Percentiles rank a stretch among this genome's conserved stretches.
These are phyloP conservation scores for Sporodiniella umbellata DNA, from an alignment of 371 early-diverging fungal species.

Conservation along the genomic window DNA sequence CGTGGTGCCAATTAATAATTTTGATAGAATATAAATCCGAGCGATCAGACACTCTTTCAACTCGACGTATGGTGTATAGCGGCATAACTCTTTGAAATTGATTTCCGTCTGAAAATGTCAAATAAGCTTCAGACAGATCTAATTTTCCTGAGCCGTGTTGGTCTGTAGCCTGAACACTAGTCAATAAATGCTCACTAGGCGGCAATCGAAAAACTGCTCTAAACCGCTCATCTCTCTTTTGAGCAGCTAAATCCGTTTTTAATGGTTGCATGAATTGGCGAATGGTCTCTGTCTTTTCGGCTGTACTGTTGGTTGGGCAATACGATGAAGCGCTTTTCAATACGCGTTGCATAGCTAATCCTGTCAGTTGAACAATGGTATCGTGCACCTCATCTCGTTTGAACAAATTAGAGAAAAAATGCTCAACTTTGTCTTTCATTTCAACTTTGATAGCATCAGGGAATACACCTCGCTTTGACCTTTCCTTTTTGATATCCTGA, in stretches of 20 bases:
- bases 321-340: constrained; percentile 68
- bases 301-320: not conserved
- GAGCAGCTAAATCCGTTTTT: constrained; percentile 57
- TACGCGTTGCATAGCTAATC: constrained; percentile 83
- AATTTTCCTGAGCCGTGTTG: constrained; percentile 56
- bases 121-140: constrained; percentile 79
- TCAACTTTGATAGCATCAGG: constrained; percentile 84
- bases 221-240: constrained; percentile 78
- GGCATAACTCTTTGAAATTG: constrained; percentile 75
- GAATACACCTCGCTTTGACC: constrained; percentile 86
- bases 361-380: constrained; percentile 85
- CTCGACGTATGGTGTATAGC: constrained; percentile 84
- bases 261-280: constrained; percentile 51
- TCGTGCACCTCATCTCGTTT: constrained; percentile 92
- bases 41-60: constrained; percentile 69
- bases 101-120: constrained; percentile 66
- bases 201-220: constrained; percentile 74
- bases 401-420: constrained; percentile 92
- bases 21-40: constrained; percentile 44
- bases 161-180: constrained; percentile 38
- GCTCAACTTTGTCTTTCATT: constrained; percentile 78
- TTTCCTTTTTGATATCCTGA: constrained; percentile 80
- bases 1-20: constrained; percentile 65
- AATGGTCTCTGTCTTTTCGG: not conserved
- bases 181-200: constrained; percentile 55